Percentiles rank a stretch among this genome's conserved stretches.
phyloP scores from a whole-genome alignment of 2,329 filamentous ascomycete genomes.

The Fusarium luffae region DNA sequence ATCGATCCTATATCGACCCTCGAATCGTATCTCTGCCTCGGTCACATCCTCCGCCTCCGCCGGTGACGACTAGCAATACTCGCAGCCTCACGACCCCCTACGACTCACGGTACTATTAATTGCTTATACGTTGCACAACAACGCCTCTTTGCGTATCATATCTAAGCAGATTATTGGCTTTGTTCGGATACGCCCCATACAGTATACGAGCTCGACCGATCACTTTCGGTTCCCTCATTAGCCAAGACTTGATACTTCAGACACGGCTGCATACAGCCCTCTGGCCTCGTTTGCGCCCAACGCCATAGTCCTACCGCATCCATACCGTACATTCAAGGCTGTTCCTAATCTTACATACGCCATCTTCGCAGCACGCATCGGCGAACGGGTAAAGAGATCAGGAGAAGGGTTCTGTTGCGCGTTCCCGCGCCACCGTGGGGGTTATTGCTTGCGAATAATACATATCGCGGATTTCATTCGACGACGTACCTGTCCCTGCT shows the following conservation, averaged over 20 bases:
- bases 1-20: constrained; percentile 24
- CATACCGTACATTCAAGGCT: constrained; percentile 21
- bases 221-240: constrained; percentile 40
- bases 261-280: constrained; percentile 41
- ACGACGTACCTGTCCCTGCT: constrained; percentile 41
- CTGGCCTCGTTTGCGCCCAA: constrained; percentile 39
- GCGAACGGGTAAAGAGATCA: constrained; percentile 25
- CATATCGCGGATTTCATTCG: constrained; percentile 35
- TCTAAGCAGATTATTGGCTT: constrained; percentile 42
- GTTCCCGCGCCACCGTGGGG: constrained; percentile 40
- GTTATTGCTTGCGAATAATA: constrained; percentile 33
- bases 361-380: constrained; percentile 27
- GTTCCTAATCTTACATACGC: constrained; percentile 33
- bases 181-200: constrained; percentile 28
- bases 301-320: constrained; percentile 38
- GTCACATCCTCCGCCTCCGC: constrained; percentile 23
- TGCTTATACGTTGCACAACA: constrained; percentile 38
- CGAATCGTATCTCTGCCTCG: constrained; percentile 35
- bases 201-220: constrained; percentile 50
- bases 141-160: constrained; percentile 43
- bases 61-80: constrained; percentile 38
- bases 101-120: constrained; percentile 38
- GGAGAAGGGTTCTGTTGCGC: constrained; percentile 31
- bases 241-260: constrained; percentile 41
- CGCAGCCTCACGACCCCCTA: constrained; percentile 33